A percentile compares a stretch with the other conserved stretches of the same genome.
Evolutionary conservation across 106 monocot species (phyloP).

Genomic region (Dioscorea alata): DNA sequence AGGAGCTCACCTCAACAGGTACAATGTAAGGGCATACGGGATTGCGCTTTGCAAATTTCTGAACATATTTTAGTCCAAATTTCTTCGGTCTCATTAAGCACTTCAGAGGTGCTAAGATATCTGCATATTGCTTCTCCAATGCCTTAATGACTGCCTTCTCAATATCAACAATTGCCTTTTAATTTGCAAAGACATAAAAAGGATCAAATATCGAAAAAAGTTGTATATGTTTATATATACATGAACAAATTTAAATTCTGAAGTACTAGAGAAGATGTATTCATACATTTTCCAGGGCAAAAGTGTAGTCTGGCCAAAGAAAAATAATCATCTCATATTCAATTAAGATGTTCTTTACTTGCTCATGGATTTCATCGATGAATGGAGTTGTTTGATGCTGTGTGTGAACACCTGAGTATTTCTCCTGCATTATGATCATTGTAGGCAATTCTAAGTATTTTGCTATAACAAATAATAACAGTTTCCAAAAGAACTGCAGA

Average conservation of each 20-base stretch:
- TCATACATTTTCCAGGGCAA: slow-evolving; percentile 86
- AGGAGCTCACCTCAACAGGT: slow-evolving; percentile 65
- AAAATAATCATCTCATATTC: slow-evolving; percentile 93
- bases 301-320: slow-evolving; percentile 94
- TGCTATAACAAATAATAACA: too few relatives aligned
- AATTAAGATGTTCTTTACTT: slow-evolving; percentile 64
- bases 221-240: too few relatives aligned
- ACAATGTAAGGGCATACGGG: slow-evolving; percentile 57
- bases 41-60: slow-evolving; percentile 81
- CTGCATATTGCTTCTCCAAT: slow-evolving; percentile 90
- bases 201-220: slow-evolving; percentile 1
- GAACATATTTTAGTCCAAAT: slow-evolving; percentile 97
- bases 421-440: slow-evolving; percentile 45
- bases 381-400: slow-evolving; percentile 92
- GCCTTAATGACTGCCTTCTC: slow-evolving; percentile 89
- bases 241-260: neutral
- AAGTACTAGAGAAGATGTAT: neutral
- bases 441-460: neutral
- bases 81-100: slow-evolving; percentile 78
- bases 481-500: too few relatives aligned
- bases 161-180: slow-evolving; percentile 94
- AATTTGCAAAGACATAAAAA: neutral
- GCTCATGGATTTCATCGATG: slow-evolving; percentile 88
- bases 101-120: slow-evolving; percentile 83
- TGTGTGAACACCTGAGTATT: slow-evolving; percentile 90